Evolutionary conservation across 2,329 filamentous ascomycete species (phyloP), one percentile per base, ranked within the genome.

Genomic region (Mycosphaerella sp.): DNA sequence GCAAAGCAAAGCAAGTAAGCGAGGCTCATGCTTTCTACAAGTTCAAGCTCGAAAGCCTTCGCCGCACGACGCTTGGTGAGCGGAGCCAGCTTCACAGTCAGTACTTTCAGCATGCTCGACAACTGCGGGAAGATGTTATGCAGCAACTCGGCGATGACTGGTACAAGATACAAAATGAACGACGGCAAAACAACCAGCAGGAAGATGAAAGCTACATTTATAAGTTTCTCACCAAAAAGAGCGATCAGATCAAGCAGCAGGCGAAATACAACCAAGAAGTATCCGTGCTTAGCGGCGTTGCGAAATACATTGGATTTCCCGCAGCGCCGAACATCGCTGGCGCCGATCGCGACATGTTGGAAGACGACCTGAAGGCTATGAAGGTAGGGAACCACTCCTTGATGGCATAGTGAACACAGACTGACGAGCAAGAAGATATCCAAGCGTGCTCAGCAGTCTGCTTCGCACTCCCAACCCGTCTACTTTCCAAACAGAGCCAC

Each of bases 271-370:
- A 95, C 68, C 87, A 86, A 59, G 93, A 98, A 68, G 90, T 98
- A 4, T 95, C 90, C 0, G 82, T 96, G 25, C 74, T 98, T 51
- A 85, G 90, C 5, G 91, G 91, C 34, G 78, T 97, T 45, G 90
- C 91, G 32, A 97, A 96, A 71, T 90, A 96, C 67, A 84, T 95
- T 64, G 93, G 93, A 18, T 98, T 98, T 71, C 93, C 93, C 32
- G 90, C 91, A 28, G 93, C 90, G n/a, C 93, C 93, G 16, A 79
- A 87, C 30, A 85, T 98, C 70, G 77, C 77, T 52, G 79, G 86
- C 37, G 86, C 87, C 21, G 84, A 85, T 34, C 70, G 79, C 17
- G 75, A 79, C 9, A 89, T 96, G 64, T 71, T 93, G 41, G 88
- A 95, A 49, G 85, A 91, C 44, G 93, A 98, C 71, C 75, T 97